Evolutionary conservation across 2,329 filamentous ascomycete species (phyloP), one percentile per base, ranked within the genome.

Genomic region (Raffaelea arxii): DNA sequence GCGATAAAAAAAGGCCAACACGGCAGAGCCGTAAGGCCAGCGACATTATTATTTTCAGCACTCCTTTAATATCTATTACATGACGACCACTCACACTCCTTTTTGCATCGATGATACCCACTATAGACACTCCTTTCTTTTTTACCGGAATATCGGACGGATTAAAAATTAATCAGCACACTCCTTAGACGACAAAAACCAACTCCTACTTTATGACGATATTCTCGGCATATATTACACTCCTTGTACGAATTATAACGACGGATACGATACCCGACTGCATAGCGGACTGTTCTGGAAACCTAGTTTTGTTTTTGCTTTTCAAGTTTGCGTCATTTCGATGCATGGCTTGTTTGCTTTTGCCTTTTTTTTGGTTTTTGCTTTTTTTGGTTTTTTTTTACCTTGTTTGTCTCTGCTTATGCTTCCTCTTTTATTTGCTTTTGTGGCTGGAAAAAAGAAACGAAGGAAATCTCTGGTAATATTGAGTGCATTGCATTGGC

Each of bases 41-140:
- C n/a, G n/a, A 14, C 39, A n/a, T 39, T 45, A 14, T 21, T 37
- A 16, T 12, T 9, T 56, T 49, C 49, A 53, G 62, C 61, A 52
- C 58, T 63, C 61, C 58, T 62, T 61, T 57, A 49, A 57, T 50
- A 52, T 40, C 51, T 48, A 38, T n/a, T n/a, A n/a, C n/a, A n/a
- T n/a, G n/a, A n/a, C n/a, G n/a, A n/a, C n/a, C n/a, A n/a, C n/a
- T n/a, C n/a, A n/a, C n/a, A n/a, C n/a, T n/a, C n/a, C n/a, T n/a
- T n/a, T 36, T 36, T 36, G 32, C 32, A 50, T 54, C 53, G 49
- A 62, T 59, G 62, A 68, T 66, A 67, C 65, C 65, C 63, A 61
- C 60, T 58, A 61, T 68, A 69, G 63, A 71, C 68, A 58, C 59
- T 71, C 67, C 64, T 69, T 70, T 46, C 24, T 35, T 11, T 30